phyloP scores from a whole-genome alignment of 306 rosid genomes.

The Inga laurina region DNA sequence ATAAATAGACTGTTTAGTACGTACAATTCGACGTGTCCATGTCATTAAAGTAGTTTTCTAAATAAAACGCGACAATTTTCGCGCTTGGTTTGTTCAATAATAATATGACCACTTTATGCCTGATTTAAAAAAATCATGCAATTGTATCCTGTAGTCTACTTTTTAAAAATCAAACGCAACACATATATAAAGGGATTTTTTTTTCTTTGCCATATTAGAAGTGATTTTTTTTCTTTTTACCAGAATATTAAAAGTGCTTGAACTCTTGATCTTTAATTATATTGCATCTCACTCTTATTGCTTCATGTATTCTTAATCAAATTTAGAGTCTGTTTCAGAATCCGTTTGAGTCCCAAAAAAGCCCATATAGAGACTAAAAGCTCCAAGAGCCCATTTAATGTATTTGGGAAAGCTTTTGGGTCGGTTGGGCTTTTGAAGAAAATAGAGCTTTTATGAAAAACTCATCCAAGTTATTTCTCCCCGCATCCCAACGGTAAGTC shows the following conservation, averaged over 20 bases:
- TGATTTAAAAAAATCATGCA: background rate
- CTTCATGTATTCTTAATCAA: background rate
- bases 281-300: background rate
- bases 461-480: too few species aligned
- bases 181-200: background rate
- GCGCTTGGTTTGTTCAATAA: background rate
- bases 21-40: background rate
- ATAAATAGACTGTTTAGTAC: background rate
- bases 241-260: background rate
- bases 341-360: too few species aligned
- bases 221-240: too few species aligned
- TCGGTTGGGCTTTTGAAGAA: too few species aligned
- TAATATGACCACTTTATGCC: background rate
- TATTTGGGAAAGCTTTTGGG: too few species aligned
- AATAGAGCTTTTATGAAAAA: too few species aligned
- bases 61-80: background rate
- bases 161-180: background rate
- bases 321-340: background rate
- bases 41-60: background rate
- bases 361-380: too few species aligned
- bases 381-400: too few species aligned
- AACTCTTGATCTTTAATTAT: background rate
- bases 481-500: too few species aligned
- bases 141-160: background rate
- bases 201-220: background rate